These are phyloP conservation scores for Cutaneotrichosporon sp. DNA, from an alignment of 1,284 basidiomycete genomes.

Conservation along the genomic window DNA sequence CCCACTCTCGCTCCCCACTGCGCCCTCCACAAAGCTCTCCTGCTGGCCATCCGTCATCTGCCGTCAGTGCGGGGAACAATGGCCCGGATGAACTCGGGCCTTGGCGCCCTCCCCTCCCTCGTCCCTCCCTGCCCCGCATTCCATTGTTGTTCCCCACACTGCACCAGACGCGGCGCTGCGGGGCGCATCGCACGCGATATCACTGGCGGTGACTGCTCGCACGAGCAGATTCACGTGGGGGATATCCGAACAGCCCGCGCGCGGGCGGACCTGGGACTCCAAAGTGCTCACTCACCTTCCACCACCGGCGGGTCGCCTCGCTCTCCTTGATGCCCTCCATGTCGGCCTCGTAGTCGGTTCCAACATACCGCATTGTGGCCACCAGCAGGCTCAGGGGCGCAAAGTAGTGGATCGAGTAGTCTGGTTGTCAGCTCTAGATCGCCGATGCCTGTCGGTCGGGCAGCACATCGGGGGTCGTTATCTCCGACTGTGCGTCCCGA, in stretches of 20 bases:
- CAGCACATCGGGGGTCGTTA: too few relatives aligned
- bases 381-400: conserved; percentile 63
- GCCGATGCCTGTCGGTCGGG: too few relatives aligned
- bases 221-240: not conserved
- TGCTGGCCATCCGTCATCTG: conserved; percentile 69
- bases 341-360: conserved; percentile 63
- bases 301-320: conserved; percentile 70
- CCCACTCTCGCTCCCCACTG: conserved; percentile 66
- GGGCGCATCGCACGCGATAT: not conserved
- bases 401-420: conserved; percentile 74
- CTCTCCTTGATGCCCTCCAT: conserved; percentile 68
- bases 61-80: conserved; percentile 9
- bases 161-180: not conserved
- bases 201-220: not conserved
- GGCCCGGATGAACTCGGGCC: not conserved
- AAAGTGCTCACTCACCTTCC: conserved; percentile 61
- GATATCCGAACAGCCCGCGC: too few relatives aligned
- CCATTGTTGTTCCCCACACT: not conserved
- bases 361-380: conserved; percentile 58
- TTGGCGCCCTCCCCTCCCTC: not conserved
- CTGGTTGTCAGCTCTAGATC: conserved; percentile 42
- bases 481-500: too few relatives aligned
- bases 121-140: not conserved
- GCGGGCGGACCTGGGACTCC: too few relatives aligned
- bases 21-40: conserved; percentile 68